Evolutionary conservation across 768 basidiomycete genomes (phyloP), one percentile per base, ranked within the genome.

Genomic region (Suillus fuscotomentosus): DNA sequence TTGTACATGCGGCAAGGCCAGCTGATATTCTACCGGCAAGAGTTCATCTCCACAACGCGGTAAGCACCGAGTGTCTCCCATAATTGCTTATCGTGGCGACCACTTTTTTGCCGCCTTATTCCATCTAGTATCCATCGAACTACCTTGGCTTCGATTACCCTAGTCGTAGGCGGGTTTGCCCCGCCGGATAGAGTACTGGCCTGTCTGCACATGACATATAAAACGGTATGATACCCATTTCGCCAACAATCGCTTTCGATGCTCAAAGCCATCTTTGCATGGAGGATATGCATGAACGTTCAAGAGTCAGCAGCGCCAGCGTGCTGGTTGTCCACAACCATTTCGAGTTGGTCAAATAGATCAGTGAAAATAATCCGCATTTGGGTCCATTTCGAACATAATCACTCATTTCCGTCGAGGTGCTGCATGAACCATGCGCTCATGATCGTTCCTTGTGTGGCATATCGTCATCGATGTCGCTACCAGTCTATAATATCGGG

Each of bases 351-450:
- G n/a, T 56, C 36, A 56, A 56, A 56, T 39, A 56, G n/a, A 56
- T 56, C 36, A 15, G n/a, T 22, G 24, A 17, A 31, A 41, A 36
- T 36, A n/a, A 54, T 15, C 39, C 38, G 15, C 39, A 57, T 24
- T 27, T 39, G 39, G 56, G 39, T 17, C 57, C 57, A 24, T 59
- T 42, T 41, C 24, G 41, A 42, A 27, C 17, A 59, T 31, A 39
- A 56, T 17, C 9, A n/a, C 56, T 39, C 56, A 57, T 57, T 57
- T 57, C 56, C 38, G 56, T 41, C 24, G 56, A 57, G 56, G 22
- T 54, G 53, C 17, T 53, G 51, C 36, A 56, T 38, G 13, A 22
- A 56, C 22, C 5, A 22, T 38, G 22, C 14, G 55, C 15, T 41
- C 24, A 59, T 27, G 9, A 59, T 57, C 24, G 39, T 24, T 41